Percentiles rank a stretch among this genome's conserved stretches.
These are phyloP conservation scores for Chalciporus chontae DNA, from an alignment of 768 basidiomycete species.

Conservation along the genomic window DNA sequence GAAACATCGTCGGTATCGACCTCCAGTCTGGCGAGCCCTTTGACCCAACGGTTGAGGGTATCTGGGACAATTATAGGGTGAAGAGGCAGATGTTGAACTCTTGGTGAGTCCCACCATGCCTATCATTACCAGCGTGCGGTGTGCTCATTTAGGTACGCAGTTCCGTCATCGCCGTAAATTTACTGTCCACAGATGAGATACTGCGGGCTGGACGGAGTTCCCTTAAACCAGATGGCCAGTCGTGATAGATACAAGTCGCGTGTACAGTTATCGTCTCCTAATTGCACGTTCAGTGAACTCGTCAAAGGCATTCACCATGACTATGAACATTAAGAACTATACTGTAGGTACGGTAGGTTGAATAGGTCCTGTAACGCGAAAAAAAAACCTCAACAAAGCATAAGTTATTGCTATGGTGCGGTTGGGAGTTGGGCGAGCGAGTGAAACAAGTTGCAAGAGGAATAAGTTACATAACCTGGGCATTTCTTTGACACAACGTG, in stretches of 20 bases:
- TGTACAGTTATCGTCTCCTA: conserved; percentile 21
- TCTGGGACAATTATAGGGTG: conserved; percentile 99
- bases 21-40: conserved; percentile 92
- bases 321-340: conserved; percentile 32
- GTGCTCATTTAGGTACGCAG: conserved; percentile 38
- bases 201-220: conserved; percentile 85
- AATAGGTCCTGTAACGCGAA: conserved; percentile 10
- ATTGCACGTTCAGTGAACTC: conserved; percentile 13
- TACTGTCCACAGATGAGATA: conserved; percentile 95
- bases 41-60: conserved; percentile 92
- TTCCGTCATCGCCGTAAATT: conserved; percentile 92
- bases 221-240: conserved; percentile 74
- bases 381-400: conserved; percentile 13
- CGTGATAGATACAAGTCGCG: conserved; percentile 32
- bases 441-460: conserved; percentile 10
- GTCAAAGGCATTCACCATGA: conserved; percentile 14
- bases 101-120: conserved; percentile 54
- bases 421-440: conserved; percentile 17
- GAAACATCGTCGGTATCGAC: conserved; percentile 89
- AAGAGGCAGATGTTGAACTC: conserved; percentile 99
- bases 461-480: conserved; percentile 28
- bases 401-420: conserved; percentile 27
- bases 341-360: conserved; percentile 26
- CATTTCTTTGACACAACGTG: conserved; percentile 6
- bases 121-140: conserved; percentile 14